These are phyloP conservation scores for Ogataea henricii DNA, from an alignment of 805 yeast genomes.

Conservation along the genomic window DNA sequence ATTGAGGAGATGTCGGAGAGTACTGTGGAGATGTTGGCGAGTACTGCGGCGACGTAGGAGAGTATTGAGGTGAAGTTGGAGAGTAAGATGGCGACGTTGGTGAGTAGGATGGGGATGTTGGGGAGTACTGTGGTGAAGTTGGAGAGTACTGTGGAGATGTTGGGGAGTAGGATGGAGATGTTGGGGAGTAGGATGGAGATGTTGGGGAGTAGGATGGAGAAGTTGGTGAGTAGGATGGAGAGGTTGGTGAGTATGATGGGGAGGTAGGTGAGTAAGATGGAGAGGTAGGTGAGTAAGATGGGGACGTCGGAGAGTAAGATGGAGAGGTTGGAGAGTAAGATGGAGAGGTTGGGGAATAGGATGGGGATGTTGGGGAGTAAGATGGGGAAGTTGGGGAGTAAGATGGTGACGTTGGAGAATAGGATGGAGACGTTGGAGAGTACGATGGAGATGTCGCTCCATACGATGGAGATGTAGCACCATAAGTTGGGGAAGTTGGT, in stretches of 20 bases:
- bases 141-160: constrained; percentile 72
- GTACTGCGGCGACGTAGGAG: constrained; percentile 68
- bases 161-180: constrained; percentile 79
- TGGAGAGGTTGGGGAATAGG: constrained; percentile 64
- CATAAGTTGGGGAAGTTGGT: constrained; percentile 75
- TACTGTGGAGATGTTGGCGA: constrained; percentile 69
- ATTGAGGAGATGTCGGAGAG: constrained; percentile 74
- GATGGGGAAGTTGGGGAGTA: constrained; percentile 65
- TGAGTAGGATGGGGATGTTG: constrained; percentile 78
- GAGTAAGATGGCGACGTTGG: constrained; percentile 75
- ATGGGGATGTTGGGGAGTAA: constrained; percentile 75
- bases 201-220: constrained; percentile 66
- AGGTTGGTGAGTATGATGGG: constrained; percentile 75
- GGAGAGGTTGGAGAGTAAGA: constrained; percentile 76
- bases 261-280: constrained; percentile 80
- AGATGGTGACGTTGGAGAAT: constrained; percentile 69
- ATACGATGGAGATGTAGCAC: constrained; percentile 59
- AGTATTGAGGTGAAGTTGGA: constrained; percentile 78
- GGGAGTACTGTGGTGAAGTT: constrained; percentile 77
- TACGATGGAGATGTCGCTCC: constrained; percentile 75
- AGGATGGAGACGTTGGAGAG: constrained; percentile 69
- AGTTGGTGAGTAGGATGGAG: constrained; percentile 63
- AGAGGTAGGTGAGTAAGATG: constrained; percentile 68
- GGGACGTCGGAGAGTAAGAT: constrained; percentile 67
- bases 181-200: constrained; percentile 71